Evolutionary conservation across 164 flowering plant genomes (phyloP), one percentile per base, ranked within the genome.

Genomic region (Dillenia turbinata): DNA sequence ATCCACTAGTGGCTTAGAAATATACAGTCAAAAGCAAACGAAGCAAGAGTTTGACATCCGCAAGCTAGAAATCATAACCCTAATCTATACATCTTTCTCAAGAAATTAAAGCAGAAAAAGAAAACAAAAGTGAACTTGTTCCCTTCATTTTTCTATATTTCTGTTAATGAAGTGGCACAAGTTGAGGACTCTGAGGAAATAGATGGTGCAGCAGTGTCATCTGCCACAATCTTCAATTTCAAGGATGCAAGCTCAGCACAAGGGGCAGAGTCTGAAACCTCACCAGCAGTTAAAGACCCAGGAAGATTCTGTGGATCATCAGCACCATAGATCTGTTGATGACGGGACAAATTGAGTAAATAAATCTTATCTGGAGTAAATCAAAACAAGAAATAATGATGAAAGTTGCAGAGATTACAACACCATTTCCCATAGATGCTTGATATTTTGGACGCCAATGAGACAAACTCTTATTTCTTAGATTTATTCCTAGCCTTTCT

Each of bases 251-350:
- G 43, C 11, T 72, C 70, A 12, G 76, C 62, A 65, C 76, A 47
- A 50, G 61, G 10, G 15, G 52, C 62, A 17, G 54, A 47, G 46
- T 71, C 81, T 49, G 79, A 61, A 15, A 77, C 69, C 19, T 80
- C 81, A 5, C 83, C 79, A 63, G 78, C 75, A 64, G 75, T 82
- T 66, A 83, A 61, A 22, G 77, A 64, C 46, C 78, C 82, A 3
- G 84, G 83, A 48, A 80, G 87, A 33, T 44, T 61, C 65, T 71
- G 73, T 15, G 66, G 46, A 62, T 53, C 59, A 47, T 77, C 78
- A 47, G n/a, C 59, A 26, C 56, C 26, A 19, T 63, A 52, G 52
- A 47, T 47, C 78, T 69, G 77, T 59, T 62, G 9, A 51, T 15
- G 40, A 33, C 40, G 7, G 40, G 40, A 33, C 5, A 33, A 33